Conservation (phyloP, 495 filamentous ascomycete genomes). For the Talaromyces wortmannii region DNA sequence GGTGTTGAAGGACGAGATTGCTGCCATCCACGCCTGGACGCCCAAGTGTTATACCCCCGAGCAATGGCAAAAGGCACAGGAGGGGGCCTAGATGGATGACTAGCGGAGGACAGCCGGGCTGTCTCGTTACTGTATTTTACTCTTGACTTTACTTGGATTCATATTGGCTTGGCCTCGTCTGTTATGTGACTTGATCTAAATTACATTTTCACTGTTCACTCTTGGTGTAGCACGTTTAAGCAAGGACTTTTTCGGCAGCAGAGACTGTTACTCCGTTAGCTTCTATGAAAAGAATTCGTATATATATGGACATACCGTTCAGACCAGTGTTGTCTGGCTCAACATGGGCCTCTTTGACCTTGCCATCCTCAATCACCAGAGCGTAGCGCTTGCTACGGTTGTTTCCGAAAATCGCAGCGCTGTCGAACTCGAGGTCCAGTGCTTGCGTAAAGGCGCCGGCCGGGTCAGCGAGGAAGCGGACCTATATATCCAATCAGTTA, state of each 20-base stretch:
- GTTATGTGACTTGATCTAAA: neutral
- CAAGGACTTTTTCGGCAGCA: slow-evolving; percentile 67
- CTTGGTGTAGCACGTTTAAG: slow-evolving; percentile 22
- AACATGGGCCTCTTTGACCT: slow-evolving; percentile 66
- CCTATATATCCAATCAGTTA: slow-evolving; percentile 20
- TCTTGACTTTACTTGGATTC: too few species aligned
- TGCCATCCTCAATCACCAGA: slow-evolving; percentile 69
- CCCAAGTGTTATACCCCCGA: slow-evolving; percentile 94
- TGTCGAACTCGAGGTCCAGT: slow-evolving; percentile 80
- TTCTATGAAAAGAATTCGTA: neutral
- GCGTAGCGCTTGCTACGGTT: slow-evolving; percentile 85
- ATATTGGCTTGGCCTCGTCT: neutral
- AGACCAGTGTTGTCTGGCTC: slow-evolving; percentile 94
- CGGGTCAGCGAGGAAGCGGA: slow-evolving; percentile 91
- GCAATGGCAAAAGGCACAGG: slow-evolving; percentile 75
- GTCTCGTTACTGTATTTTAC: neutral
- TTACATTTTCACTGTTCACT: neutral
- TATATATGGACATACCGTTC: slow-evolving; percentile 63
- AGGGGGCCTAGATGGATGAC: slow-evolving; percentile 7
- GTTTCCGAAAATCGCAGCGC: slow-evolving; percentile 75
- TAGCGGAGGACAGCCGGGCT: neutral
- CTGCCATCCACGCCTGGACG: slow-evolving; percentile 96
- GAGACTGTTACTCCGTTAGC: slow-evolving; percentile 43
- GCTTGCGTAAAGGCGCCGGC: slow-evolving; percentile 75
- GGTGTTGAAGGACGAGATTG: slow-evolving; percentile 85